Base-by-base conservation (phyloP, 768 basidiomycete genomes). In the Boletus vermiculosoides region DNA sequence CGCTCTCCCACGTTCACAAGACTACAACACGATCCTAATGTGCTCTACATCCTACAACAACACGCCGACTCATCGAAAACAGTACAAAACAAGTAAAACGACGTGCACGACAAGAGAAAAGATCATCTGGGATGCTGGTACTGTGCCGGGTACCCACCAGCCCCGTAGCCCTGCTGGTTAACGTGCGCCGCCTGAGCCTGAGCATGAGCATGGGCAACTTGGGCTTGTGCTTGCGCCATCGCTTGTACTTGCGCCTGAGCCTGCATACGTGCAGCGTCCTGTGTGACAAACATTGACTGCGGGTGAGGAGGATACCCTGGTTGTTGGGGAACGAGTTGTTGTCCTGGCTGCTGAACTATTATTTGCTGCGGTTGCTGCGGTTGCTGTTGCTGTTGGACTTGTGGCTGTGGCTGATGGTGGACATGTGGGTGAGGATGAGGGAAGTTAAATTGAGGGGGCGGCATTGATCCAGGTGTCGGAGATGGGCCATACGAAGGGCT, bases 371-470 rank as follows among this genome's bases (percentile, higher is more conserved):
- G 65, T 37, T 78, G 80, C 36, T 79, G 79, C 45, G 75, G 82
- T 22, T 75, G 84, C 46, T 81, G n/a, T n/a, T n/a, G n/a, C n/a
- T n/a, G n/a, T n/a, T n/a, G 80, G 25, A 57, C 59, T 45, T 66
- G 64, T 36, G 44, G 30, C 53, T 76, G 82, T n/a, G 75, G 75
- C 52, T 79, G 84, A 42, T 81, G 80, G 49, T 74, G 76, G 11
- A 63, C 66, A n/a, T 78, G 74, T 16, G 78, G 73, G 57, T 83
- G 84, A 40, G 84, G 83, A 57, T 86, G 86, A 3, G 87, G 83
- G 63, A 81, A 89, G 65, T 83, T 86, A 68, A 85, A 89, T 23
- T 80, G 68, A 30, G 87, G 86, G 4, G 88, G 87, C 5, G 83
- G 78, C 81, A 87, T 86, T 34, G 85, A 77, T 42, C 84, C 81